phyloP scores from a whole-genome alignment of 768 basidiomycete genomes.

The Tulasnella calospora region DNA sequence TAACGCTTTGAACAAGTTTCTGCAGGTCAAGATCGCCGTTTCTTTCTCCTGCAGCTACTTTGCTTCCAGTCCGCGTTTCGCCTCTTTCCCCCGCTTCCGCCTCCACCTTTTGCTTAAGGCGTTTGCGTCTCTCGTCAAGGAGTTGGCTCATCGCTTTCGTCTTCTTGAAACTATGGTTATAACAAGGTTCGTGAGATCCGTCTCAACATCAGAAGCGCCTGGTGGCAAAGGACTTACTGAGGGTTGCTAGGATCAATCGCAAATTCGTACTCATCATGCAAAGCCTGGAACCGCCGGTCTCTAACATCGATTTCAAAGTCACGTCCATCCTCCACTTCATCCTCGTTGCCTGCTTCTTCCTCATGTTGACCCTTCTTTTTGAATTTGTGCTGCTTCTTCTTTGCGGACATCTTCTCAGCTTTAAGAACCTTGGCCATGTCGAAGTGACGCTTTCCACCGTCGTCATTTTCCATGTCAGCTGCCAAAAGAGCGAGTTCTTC shows the following conservation, averaged over 20 bases:
- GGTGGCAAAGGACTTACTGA: conserved; percentile 53
- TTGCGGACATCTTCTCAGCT: conserved; percentile 64
- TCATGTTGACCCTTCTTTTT: conserved; percentile 42
- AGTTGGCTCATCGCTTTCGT: conserved; percentile 85
- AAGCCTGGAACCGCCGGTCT: conserved; percentile 80
- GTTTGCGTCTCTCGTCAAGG: conserved; percentile 73
- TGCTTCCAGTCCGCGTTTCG: background rate
- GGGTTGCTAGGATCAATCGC: conserved; percentile 96
- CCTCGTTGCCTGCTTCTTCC: conserved; percentile 45
- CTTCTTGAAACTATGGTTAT: conserved; percentile 69
- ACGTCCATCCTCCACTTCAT: conserved; percentile 59
- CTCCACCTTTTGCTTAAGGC: conserved; percentile 43
- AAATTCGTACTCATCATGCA: conserved; percentile 86
- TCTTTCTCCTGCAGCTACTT: conserved; percentile 26
- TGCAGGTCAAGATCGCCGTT: conserved; percentile 44
- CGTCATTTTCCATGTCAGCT: conserved; percentile 49
- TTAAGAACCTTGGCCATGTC: conserved; percentile 84
- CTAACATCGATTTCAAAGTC: conserved; percentile 78
- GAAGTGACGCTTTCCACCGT: conserved; percentile 68
- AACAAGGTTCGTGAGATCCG: background rate
- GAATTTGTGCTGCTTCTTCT: conserved; percentile 41
- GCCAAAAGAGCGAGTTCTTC: conserved; percentile 64
- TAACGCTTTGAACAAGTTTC: conserved; percentile 78
- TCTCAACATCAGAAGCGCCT: background rate
- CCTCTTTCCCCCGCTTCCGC: background rate